These are phyloP conservation scores for Lotus japonicus DNA, from an alignment of 306 rosid genomes.

Conservation along the genomic window DNA sequence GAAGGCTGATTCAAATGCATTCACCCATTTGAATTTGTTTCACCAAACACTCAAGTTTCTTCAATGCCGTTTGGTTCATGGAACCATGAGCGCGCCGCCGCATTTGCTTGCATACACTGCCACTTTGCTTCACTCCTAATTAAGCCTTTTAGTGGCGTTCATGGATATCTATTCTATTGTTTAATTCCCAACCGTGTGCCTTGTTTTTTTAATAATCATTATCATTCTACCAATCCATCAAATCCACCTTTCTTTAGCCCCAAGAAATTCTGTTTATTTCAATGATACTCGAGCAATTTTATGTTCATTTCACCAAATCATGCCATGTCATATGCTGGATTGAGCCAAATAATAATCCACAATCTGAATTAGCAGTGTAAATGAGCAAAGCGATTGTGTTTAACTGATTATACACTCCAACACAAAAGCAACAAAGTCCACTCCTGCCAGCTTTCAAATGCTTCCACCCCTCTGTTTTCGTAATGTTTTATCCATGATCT, in stretches of 20 bases:
- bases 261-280: slow-evolving; percentile 24
- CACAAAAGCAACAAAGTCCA: slow-evolving; percentile 28
- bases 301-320: background rate
- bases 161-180: background rate
- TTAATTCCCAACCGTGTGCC: slow-evolving; percentile 46
- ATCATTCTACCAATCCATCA: background rate
- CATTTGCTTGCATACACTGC: slow-evolving; percentile 3
- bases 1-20: too few species aligned
- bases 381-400: background rate
- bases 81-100: slow-evolving; percentile 11
- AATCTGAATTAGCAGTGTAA: background rate
- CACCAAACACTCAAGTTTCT: background rate
- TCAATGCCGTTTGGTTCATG: background rate
- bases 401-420: background rate
- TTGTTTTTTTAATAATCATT: slow-evolving; percentile 3
- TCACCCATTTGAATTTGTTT: too few species aligned
- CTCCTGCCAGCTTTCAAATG: slow-evolving; percentile 52
- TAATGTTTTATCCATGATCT: slow-evolving; percentile 27
- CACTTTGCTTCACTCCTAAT: slow-evolving; percentile 15
- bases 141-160: background rate
- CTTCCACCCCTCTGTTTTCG: slow-evolving; percentile 40
- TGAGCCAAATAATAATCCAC: background rate
- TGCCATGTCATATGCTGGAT: background rate
- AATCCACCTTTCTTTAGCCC: slow-evolving; percentile 27
- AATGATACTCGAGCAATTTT: too few species aligned